Base-by-base conservation (phyloP, 441 rosid species). In the Euphorbia celastroides region DNA sequence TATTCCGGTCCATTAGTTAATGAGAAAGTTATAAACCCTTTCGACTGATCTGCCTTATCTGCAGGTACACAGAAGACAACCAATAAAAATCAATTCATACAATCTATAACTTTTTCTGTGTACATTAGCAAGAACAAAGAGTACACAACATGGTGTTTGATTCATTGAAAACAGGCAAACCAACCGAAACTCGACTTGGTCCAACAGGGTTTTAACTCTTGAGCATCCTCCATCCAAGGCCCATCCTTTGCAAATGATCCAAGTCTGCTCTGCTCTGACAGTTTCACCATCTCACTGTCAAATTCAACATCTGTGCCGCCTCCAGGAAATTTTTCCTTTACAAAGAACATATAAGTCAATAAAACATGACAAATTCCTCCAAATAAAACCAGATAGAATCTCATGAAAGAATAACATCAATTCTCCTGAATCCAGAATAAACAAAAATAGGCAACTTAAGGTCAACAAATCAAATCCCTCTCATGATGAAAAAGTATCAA, bases 1-100 rank as follows among this genome's bases (percentile, higher is more conserved):
- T 92, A 94, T 75, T 89, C 96, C 27, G 98, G 99, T 60, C 99
- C 99, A 72, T 88, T 92, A 41, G 94, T 83, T 70, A 94, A 78
- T 0, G 98, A 92, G 82, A 92, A 92, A 68, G 97, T 89, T 65
- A 89, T 81, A 51, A 74, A 89, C 52, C 98, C 99, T 79, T 80
- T 84, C 0, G 88, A 79, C 23, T 76, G 78, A 51, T 74, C 88
- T 2, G 79, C 71, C 58, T 74, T 83, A 78, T 82, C 98, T 92
- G 84, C 42, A 44, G 65, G 65, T 68, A 67, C 60, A 57, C 20
- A 44, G 28, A 58, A 44, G 73, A 38, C 23, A 67, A 75, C 28
- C 32, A 23, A 69, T 48, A 68, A 55, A 52, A 64, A 66, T 58
- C 34, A 17, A 64, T 68, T 30, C 13, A 67, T 46, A 66, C 72